Evolutionary conservation across 1,284 basidiomycete genomes (phyloP).

Genomic region (Neolentinus lepideus): DNA sequence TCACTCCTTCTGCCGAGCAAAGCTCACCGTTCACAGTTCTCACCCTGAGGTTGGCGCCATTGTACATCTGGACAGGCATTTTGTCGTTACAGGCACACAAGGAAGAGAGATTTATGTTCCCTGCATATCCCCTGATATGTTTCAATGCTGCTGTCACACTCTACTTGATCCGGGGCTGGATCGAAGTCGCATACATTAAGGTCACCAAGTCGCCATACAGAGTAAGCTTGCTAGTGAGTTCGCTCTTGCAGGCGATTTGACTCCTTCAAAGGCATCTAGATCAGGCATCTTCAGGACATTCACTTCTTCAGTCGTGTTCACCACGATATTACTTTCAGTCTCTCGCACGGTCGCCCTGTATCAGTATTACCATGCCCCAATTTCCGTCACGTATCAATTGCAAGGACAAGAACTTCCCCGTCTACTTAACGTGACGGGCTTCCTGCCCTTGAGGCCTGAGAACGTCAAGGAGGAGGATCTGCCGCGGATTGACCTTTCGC

Average conservation of each 20-base stretch:
- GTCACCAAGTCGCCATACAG: conserved; percentile 78
- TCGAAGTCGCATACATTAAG: conserved; percentile 71
- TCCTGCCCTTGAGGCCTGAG: conserved; percentile 28
- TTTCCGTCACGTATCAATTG: conserved; percentile 68
- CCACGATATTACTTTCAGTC: conserved; percentile 64
- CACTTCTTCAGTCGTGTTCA: conserved; percentile 63
- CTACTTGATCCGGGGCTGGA: conserved; percentile 80
- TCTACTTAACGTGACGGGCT: conserved; percentile 67
- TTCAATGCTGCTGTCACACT: conserved; percentile 90
- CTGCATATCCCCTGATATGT: conserved; percentile 86
- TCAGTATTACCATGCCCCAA: conserved; percentile 88
- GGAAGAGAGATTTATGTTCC: conserved; percentile 98
- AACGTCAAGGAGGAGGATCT: conserved; percentile 24
- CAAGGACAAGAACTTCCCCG: conserved; percentile 77
- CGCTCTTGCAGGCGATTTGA: not conserved
- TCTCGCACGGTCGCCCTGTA: conserved; percentile 78
- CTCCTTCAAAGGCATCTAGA: conserved; percentile 57
- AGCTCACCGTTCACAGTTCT: conserved; percentile 78
- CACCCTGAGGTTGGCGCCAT: conserved; percentile 68
- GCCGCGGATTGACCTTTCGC: conserved; percentile 62
- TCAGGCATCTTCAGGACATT: conserved; percentile 71
- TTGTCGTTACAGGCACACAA: conserved; percentile 87
- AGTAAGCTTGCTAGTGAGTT: conserved; percentile 34
- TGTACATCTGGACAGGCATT: conserved; percentile 87
- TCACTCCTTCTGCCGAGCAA: conserved; percentile 44